A percentile compares a stretch with the other conserved stretches of the same genome.
phyloP scores from a whole-genome alignment of 2,329 filamentous ascomycete species.

The Colletotrichum sublineola region DNA sequence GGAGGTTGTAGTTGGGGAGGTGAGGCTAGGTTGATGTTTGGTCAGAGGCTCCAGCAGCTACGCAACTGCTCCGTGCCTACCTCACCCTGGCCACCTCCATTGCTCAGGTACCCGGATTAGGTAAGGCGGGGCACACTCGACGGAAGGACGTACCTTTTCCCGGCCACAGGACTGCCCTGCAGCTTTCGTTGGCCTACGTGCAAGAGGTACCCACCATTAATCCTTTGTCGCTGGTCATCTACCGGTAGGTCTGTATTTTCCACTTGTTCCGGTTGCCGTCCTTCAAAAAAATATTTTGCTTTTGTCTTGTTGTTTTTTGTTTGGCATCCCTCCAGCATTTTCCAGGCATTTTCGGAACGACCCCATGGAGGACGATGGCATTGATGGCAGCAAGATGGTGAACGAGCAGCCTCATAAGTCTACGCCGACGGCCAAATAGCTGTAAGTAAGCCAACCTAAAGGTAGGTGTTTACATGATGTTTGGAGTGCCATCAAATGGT shows the following conservation, averaged over 20 bases:
- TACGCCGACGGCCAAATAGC: neutral
- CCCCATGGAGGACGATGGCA: too few relatives aligned
- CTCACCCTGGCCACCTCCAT: conserved; percentile 38
- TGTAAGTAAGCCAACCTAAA: neutral
- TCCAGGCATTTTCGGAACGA: neutral
- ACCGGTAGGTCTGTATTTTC: neutral
- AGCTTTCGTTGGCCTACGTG: neutral
- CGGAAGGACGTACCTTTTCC: conserved; percentile 41
- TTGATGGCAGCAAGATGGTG: neutral
- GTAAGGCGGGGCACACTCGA: conserved; percentile 27
- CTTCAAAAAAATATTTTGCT: neutral
- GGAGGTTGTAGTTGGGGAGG: conserved; percentile 18
- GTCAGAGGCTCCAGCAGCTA: conserved; percentile 41
- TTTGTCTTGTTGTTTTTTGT: neutral
- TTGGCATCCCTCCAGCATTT: neutral
- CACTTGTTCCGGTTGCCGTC: neutral
- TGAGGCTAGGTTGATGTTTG: conserved; percentile 39
- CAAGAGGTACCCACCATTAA: neutral
- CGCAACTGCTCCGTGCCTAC: conserved; percentile 44
- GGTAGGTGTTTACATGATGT: neutral
- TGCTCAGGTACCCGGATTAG: conserved; percentile 38
- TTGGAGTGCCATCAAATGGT: neutral
- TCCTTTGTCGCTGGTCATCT: neutral
- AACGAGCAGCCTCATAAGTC: neutral
- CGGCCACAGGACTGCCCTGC: neutral